A percentile compares a stretch with the other conserved stretches of the same genome.
These are phyloP conservation scores for Centella asiatica DNA, from an alignment of 129 eudicot genomes.

Conservation along the genomic window DNA sequence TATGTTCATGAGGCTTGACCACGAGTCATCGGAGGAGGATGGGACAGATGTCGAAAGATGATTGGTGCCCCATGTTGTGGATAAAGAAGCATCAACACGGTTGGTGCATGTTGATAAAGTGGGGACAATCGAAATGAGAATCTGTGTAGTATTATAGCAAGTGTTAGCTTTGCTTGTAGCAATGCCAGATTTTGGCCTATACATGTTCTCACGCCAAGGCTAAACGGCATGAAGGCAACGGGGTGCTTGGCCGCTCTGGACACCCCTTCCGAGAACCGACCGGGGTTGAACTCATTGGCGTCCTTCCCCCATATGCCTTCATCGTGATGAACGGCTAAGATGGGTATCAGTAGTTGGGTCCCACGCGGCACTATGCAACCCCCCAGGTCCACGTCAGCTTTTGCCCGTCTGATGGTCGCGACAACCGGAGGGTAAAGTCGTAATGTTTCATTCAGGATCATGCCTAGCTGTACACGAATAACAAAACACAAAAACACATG, in stretches of 20 bases:
- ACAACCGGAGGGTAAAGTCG: slow-evolving; percentile 78
- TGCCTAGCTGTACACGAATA: slow-evolving; percentile 62
- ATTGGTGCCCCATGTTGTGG: slow-evolving; percentile 81
- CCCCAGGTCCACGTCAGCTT: slow-evolving; percentile 52
- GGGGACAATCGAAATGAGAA: slow-evolving; percentile 57
- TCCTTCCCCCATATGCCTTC: slow-evolving; percentile 68
- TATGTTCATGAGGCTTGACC: slow-evolving; percentile 15
- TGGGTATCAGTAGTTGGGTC: slow-evolving; percentile 66
- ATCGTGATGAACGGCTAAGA: slow-evolving; percentile 87
- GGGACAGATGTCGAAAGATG: slow-evolving; percentile 33
- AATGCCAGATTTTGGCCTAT: slow-evolving; percentile 83
- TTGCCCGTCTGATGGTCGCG: slow-evolving; percentile 72
- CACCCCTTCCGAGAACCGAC: slow-evolving; percentile 65
- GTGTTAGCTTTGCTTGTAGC: slow-evolving; percentile 67
- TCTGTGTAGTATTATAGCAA: slow-evolving; percentile 51
- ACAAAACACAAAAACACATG: background rate
- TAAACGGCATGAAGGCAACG: slow-evolving; percentile 71
- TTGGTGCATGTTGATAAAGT: slow-evolving; percentile 66
- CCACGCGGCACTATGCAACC: slow-evolving; percentile 58
- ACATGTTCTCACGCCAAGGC: slow-evolving; percentile 78
- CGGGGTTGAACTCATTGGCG: slow-evolving; percentile 68
- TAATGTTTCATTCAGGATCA: slow-evolving; percentile 74
- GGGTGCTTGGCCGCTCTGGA: slow-evolving; percentile 82
- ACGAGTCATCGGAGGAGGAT: slow-evolving; percentile 13
- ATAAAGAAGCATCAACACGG: slow-evolving; percentile 64